Conservation (phyloP, 2,329 filamentous ascomycete genomes). For the Alternaria arbusti region DNA sequence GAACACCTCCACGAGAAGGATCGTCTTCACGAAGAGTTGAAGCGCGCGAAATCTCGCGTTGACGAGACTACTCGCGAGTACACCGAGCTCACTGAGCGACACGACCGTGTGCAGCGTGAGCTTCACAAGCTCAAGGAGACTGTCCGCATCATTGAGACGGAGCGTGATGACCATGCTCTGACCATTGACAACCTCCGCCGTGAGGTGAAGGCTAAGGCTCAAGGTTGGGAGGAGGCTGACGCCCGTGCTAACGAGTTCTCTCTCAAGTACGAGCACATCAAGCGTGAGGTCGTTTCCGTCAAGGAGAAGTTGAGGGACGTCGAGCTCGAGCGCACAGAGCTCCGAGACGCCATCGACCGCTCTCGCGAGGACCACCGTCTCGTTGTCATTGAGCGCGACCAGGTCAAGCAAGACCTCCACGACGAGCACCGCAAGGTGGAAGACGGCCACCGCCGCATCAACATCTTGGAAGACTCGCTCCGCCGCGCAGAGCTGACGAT, state of each 20-base stretch:
- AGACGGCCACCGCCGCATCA: constrained; percentile 25
- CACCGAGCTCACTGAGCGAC: constrained; percentile 29
- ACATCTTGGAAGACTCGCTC: constrained; percentile 27
- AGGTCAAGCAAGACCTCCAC: constrained; percentile 28
- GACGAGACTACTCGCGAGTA: constrained; percentile 29
- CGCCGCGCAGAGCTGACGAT: constrained; percentile 24
- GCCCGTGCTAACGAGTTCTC: constrained; percentile 24
- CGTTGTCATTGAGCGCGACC: constrained; percentile 30
- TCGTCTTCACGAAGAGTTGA: constrained; percentile 31
- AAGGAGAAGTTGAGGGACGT: constrained; percentile 31
- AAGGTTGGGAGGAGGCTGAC: constrained; percentile 29
- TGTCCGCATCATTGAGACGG: constrained; percentile 22
- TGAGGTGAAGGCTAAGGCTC: constrained; percentile 26
- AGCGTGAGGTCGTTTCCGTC: constrained; percentile 30
- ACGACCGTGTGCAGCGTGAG: constrained; percentile 32
- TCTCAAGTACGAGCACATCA: constrained; percentile 33
- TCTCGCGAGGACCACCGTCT: constrained; percentile 28
- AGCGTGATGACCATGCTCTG: constrained; percentile 29
- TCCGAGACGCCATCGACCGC: constrained; percentile 20
- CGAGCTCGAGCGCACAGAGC: constrained; percentile 26
- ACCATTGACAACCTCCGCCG: constrained; percentile 29
- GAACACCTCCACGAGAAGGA: constrained; percentile 34
- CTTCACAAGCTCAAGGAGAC: constrained; percentile 30
- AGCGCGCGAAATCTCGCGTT: constrained; percentile 21
- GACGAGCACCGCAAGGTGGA: constrained; percentile 25